These are phyloP conservation scores for Neurospora sp. DNA, from an alignment of 2,329 filamentous ascomycete genomes.

Conservation along the genomic window DNA sequence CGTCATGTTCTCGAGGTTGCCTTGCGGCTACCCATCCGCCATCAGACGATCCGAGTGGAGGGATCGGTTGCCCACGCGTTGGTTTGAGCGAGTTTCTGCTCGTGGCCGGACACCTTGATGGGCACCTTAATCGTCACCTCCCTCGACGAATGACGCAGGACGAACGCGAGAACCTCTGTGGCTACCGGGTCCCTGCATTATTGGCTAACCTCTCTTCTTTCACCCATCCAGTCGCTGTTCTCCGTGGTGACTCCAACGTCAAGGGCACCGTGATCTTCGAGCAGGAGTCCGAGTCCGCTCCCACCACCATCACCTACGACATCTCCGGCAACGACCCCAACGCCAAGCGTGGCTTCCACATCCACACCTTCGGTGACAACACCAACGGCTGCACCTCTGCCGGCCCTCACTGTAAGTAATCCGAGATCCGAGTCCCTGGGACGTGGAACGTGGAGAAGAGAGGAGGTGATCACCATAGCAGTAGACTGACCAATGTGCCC, in stretches of 20 bases:
- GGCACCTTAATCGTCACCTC: conserved; percentile 16
- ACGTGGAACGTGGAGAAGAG: neutral
- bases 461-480: neutral
- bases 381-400: conserved; percentile 99
- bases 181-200: conserved; percentile 8
- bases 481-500: conserved; percentile 2
- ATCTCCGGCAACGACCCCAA: conserved; percentile 89
- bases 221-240: conserved; percentile 64
- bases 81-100: conserved; percentile 50
- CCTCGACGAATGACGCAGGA: conserved; percentile 4
- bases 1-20: neutral
- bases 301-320: conserved; percentile 85
- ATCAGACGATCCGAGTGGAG: conserved; percentile 12
- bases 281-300: conserved; percentile 71
- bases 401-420: conserved; percentile 81
- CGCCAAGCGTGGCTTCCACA: conserved; percentile 95
- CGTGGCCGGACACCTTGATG: conserved; percentile 34
- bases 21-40: conserved; percentile 9
- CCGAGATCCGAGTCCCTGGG: neutral
- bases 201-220: conserved; percentile 6
- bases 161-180: conserved; percentile 21
- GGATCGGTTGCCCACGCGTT: conserved; percentile 32
- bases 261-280: conserved; percentile 90
- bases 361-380: conserved; percentile 99
- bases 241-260: conserved; percentile 97